Evolutionary conservation across 805 yeast species (phyloP), one percentile per base, ranked within the genome.

Genomic region (Cyberlindnera mississippiensis): DNA sequence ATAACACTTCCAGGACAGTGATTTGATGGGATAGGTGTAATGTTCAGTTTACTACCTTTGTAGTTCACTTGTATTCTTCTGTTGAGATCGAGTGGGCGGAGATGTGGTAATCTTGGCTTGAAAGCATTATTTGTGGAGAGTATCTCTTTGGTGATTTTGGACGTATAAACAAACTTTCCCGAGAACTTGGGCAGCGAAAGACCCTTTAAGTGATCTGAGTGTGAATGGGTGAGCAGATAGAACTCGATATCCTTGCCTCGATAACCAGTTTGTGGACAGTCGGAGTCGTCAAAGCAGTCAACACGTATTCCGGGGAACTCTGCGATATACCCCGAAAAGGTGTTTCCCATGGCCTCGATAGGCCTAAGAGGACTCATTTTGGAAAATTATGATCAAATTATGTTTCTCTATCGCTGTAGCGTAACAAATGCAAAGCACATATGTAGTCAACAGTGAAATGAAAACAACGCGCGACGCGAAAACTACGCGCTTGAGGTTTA

Each of bases 1-100:
- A 78, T 75, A 2, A 68, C 64, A 4, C 81, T 67, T 4, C 84
- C 85, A 11, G 81, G 76, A 51, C 85, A 79, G 49, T 79, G 85
- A 51, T 77, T 68, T 1, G 79, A 69, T 6, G 69, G 69, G 3
- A 79, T 62, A 20, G 72, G 51, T 1, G 77, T 70, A 2, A 78
- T 57, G 6, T 40, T 53, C 6, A 76, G 37, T 1, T 24, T 18
- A 2, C 39, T 32, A 6, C 37, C 50, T 12, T 47, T 13, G 53
- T 56, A 34, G 53, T 38, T 1, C 52, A 59, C 16, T 40, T 40
- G 8, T 60, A 45, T 42, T 46, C 53, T 14, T 45, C 50, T 14
- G 53, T 49, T 48, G 4, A 32, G 33, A 12, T 28, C 16, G 2
- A 55, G 27, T 2, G 49, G 36, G 1, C 13, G 30, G 2, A 61